Base-by-base conservation (phyloP, 805 yeast genomes). In the Groenewaldozyma tartarivorans region DNA sequence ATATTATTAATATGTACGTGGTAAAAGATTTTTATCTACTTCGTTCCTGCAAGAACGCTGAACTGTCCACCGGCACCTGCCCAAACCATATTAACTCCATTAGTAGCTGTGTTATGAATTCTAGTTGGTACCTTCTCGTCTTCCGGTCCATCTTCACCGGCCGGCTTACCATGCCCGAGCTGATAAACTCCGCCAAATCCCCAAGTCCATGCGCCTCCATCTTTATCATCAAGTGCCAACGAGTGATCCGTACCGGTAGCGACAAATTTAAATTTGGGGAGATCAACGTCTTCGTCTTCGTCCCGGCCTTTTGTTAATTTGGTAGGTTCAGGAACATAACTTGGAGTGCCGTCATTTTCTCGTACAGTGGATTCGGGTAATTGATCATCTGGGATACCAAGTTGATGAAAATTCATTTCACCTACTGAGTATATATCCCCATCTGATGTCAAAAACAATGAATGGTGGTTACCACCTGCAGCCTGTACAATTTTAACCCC, bases 181-280 rank as follows among this genome's bases (percentile, higher is more conserved):
- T 95, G 98, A 62, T 86, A 92, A 1, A 96, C 88, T 50, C 90
- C 97, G 35, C 94, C 96, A 58, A 88, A 92, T 1, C 99, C 99
- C 99, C 99, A 92, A 1, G 96, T 75, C 65, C 77, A 92, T 1
- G 78, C 83, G 39, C 83, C 66, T 11, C 99, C 98, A 52, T 84
- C 86, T 18, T 69, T 73, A 30, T 42, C 52, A 2, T 94, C 76
- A 4, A 88, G 71, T 1, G 95, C 96, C 41, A 92, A 64, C 2
- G 94, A 81, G 58, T 92, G 98, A 54, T 92, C 97, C 1, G 95
- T 80, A 1, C 98, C 98, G 29, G 81, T 76, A 4, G 94, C 81
- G 34, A 90, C 68, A 20, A 61, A 56, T 50, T 71, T 74, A 54
- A 76, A 63, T 45, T 68, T 68, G 36, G 87, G 85, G 27, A 48